phyloP scores from a whole-genome alignment of 257 asterid genomes.

The Capsicum rhomboideum region DNA sequence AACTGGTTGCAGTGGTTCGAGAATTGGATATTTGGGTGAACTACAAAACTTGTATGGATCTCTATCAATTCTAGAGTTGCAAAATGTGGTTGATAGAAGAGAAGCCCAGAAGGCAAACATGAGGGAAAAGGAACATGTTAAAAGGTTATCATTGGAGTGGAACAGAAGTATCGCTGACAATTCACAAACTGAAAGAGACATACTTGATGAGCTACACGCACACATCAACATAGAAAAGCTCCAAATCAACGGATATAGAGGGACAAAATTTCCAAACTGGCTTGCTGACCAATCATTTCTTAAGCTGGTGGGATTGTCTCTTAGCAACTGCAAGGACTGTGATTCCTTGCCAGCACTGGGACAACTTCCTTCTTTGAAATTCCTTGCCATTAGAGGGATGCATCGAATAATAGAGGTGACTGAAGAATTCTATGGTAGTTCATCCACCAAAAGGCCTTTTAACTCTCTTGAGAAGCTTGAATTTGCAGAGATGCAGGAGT shows the following conservation, averaged over 20 bases:
- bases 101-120: not conserved
- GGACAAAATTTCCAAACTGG: too few species aligned
- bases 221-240: not conserved
- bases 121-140: not conserved
- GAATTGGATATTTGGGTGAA: not conserved
- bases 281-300: not conserved
- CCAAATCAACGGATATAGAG: not conserved
- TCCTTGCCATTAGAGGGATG: not conserved
- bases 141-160: not conserved
- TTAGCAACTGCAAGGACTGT: not conserved
- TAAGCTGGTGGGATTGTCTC: not conserved
- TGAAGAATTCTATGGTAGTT: not conserved
- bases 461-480: not conserved
- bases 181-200: not conserved
- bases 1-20: not conserved
- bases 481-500: not conserved
- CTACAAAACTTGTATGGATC: not conserved
- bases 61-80: not conserved
- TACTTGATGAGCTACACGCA: not conserved
- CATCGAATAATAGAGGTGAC: not conserved
- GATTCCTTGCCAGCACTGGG: not conserved
- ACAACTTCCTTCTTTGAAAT: not conserved
- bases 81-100: not conserved
- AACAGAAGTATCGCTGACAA: not conserved
- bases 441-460: not conserved